These are phyloP conservation scores for Vitis hybrid DNA, from an alignment of 177 flowering plant genomes.

Conservation along the genomic window DNA sequence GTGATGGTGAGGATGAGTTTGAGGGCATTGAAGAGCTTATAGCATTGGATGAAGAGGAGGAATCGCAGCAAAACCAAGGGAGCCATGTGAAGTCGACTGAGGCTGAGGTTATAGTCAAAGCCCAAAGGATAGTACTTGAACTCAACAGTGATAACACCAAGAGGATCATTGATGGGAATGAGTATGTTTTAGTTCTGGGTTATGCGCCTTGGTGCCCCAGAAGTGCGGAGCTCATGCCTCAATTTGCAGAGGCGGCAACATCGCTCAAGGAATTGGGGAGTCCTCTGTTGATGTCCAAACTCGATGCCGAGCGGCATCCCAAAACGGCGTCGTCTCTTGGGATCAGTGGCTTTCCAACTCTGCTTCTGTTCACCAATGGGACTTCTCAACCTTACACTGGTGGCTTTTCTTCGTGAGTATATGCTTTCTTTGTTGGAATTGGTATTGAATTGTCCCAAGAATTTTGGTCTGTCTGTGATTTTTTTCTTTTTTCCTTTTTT, in stretches of 20 bases:
- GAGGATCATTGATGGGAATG: constrained; percentile 56
- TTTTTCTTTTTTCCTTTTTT: not conserved
- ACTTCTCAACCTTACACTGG: constrained; percentile 67
- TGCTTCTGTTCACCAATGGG: constrained; percentile 81
- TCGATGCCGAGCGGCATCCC: constrained; percentile 76
- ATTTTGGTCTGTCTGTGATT: too few relatives aligned
- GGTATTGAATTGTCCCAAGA: not conserved
- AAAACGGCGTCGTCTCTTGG: constrained; percentile 65
- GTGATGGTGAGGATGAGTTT: constrained; percentile 39
- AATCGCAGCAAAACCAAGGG: constrained; percentile 22
- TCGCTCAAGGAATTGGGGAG: constrained; percentile 61
- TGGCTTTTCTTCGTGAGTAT: constrained; percentile 70
- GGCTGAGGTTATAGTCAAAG: constrained; percentile 67
- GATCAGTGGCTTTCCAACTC: constrained; percentile 86
- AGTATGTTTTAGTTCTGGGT: constrained; percentile 81
- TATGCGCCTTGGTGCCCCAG: constrained; percentile 90
- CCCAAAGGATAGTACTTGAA: constrained; percentile 79
- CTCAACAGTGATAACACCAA: constrained; percentile 60
- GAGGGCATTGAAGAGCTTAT: constrained; percentile 67
- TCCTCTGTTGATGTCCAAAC: constrained; percentile 69
- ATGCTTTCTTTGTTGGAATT: not conserved
- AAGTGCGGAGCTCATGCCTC: constrained; percentile 95
- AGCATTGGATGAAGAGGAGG: constrained; percentile 70
- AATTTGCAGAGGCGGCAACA: constrained; percentile 85
- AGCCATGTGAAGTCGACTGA: constrained; percentile 38